A percentile compares a stretch with the other conserved stretches of the same genome.
Evolutionary conservation across 441 rosid species (phyloP).

Genomic region (Populus hybrid): DNA sequence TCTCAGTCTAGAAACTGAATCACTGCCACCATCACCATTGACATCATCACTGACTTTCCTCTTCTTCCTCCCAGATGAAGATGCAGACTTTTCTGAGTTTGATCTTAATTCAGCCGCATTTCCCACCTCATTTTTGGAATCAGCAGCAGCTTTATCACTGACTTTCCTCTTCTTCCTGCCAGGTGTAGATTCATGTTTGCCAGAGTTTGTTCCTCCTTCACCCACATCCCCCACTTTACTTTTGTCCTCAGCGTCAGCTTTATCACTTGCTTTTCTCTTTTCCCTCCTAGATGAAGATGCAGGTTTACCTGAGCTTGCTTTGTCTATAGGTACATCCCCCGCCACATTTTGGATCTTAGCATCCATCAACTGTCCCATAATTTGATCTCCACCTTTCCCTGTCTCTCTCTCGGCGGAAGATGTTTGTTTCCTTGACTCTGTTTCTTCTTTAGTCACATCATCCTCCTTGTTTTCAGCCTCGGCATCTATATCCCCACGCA

Average conservation of each 20-base stretch:
- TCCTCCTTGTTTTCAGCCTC: conserved; percentile 21
- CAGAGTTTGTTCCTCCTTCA: conserved; percentile 4
- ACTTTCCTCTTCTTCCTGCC: conserved; percentile 20
- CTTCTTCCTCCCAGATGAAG: conserved; percentile 12
- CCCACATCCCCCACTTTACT: neutral
- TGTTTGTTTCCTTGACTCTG: conserved; percentile 15
- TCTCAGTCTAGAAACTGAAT: conserved; percentile 18
- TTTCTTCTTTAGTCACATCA: conserved; percentile 20
- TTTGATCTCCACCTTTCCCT: conserved; percentile 15
- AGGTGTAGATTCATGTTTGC: conserved; percentile 7
- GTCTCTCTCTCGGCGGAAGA: conserved; percentile 33
- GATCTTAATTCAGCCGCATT: conserved; percentile 7
- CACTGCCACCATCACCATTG: conserved; percentile 12
- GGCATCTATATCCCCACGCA: conserved; percentile 38
- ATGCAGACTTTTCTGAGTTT: conserved; percentile 10
- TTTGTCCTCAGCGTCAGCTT: neutral
- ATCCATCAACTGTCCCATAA: neutral
- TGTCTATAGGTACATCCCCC: conserved; percentile 2
- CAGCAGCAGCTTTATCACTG: conserved; percentile 16
- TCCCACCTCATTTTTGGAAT: neutral
- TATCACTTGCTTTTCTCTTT: conserved; percentile 14
- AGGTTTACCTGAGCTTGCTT: conserved; percentile 6
- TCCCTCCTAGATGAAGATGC: conserved; percentile 6
- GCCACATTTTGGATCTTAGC: conserved; percentile 6
- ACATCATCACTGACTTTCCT: conserved; percentile 9